Base-by-base conservation (phyloP, 1,284 basidiomycete species). In the Ceratobasidium sp. region DNA sequence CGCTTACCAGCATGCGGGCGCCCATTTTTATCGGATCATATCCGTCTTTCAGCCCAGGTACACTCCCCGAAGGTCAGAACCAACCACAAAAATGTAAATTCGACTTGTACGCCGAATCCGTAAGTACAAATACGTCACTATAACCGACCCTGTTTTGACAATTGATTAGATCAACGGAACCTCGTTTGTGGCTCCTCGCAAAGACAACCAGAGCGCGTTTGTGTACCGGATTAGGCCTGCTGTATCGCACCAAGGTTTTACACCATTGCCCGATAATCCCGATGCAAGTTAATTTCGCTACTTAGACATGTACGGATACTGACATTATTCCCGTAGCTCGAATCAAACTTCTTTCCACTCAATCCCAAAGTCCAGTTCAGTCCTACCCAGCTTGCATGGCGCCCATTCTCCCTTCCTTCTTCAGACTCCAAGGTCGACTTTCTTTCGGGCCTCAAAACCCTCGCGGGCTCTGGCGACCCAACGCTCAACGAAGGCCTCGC, bases 211-310 rank as follows among this genome's bases (percentile, higher is more conserved):
- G 74, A 80, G 81, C 38, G 76, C 80, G 75, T 87, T 83, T 82
- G 73, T 87, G 6, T 87, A 88, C 75, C 84, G 86, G 38, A 86
- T 87, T 72, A 84, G 85, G n/a, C 88, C 87, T 1, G 87, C 88
- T 4, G 88, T 90, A 22, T 85, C 86, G 0, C 88, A 90, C 76
- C 79, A 86, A 74, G 87, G 87, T 1, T 89, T 89, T 74, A 82
- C 78, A 7, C 77, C 77, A 50, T 78, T 85, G 17, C 83, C 84
- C 0, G 82, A 84, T 58, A 88, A 86, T 75, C 83, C 83, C n/a
- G 84, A 86, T 75, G 87, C 85, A 75, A 69, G 82, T 78, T 31
- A n/a, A 54, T 15, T 32, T 20, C 17, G 34, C 15, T 34, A 17
- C 25, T 40, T 4, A 35, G 40, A 42, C 10, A 17, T 38, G 31